Evolutionary conservation across 2,329 filamentous ascomycete species (phyloP), one percentile per base, ranked within the genome.

Genomic region (Phoma sp.): DNA sequence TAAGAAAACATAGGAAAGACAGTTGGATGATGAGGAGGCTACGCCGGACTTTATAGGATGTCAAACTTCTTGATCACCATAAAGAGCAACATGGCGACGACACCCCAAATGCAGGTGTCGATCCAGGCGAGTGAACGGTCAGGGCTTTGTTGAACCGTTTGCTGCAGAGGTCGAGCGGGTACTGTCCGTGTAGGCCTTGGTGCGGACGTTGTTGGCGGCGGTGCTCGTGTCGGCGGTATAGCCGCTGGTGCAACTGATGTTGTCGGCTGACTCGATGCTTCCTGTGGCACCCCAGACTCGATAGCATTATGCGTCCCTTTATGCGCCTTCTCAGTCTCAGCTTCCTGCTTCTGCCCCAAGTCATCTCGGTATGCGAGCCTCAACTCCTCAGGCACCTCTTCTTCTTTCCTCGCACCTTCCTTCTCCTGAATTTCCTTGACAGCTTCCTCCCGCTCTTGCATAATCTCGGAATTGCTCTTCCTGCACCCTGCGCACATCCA

Each of bases 91-190:
- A 90, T 80, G 12, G 91, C 81, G 0, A 91, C 79, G 15, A 96
- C 76, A 6, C 85, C 88, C 18, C 88, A 85, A 61, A 96, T 96
- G 30, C 88, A 84, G 59, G 90, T 85, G 74, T 96, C 93, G 15
- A 96, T 81, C 89, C 91, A 96, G 11, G 86, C 77, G 1, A 87
- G 84, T 14, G 90, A 83, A 2, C 79, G 84, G 23, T 84, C 81
- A 46, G 80, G 72, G 33, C 47, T 59, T 12, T 53, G 72, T 67
- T 63, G 74, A 53, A 60, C 57, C 42, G 65, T 38, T 42, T 64
- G 59, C 36, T 65, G 53, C 34, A 56, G 34, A 14, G 59, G 46
- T 2, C 58, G 52, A 21, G 57, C 34, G 7, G 45, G 57, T 18
- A 52, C 47, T 14, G 60, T 67, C 21, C 64, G 54, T 9, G 62